Base-by-base conservation (phyloP, 805 yeast species). In the Saccharomyces kudriavzevii region DNA sequence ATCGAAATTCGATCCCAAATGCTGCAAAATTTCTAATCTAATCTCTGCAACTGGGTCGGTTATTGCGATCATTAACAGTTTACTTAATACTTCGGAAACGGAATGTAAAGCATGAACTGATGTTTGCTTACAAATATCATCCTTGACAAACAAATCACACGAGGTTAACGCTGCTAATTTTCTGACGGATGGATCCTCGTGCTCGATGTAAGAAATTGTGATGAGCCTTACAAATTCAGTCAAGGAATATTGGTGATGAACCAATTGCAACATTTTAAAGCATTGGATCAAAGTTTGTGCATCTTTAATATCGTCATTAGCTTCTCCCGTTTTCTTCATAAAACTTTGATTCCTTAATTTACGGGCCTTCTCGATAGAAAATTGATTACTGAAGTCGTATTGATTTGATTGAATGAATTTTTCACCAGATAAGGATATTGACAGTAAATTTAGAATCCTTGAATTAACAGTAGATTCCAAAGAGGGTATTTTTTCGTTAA, bases 11-110 rank as follows among this genome's bases (percentile, higher is more conserved):
- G 83, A 79, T 40, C 87, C 87, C 40, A 95, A 73, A 48, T 90
- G 79, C 50, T 78, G 78, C 54, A 94, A 73, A 0, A 92, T 89
- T 56, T 87, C 91, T 9, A 87, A 71, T 53, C 99, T 75, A 30
- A 92, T 88, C 54, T 91, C 97, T 1, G 92, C 81, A 3, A 81
- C 81, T 0, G 96, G 89, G 60, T 94, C 99, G 0, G 96, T 87
- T 13, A 92, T 86, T 2, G 96, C 89, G 8, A 89, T 77, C 0
- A 96, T 81, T 40, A 94, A 70, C 20, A 94, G 73, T 65, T 87
- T 87, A 54, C 85, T 89, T 47, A 95, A 74, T 0, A 94, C 95
- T 54, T 89, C 90, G 52, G 89, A 82, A 1, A 91, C 96, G 0
- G 96, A 88, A 55, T 79, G 79, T 52, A 92, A 74, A 0, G 97